These are phyloP conservation scores for Paramecium caudatum DNA, from an alignment of 73 alveolate species.

Conservation along the genomic window DNA sequence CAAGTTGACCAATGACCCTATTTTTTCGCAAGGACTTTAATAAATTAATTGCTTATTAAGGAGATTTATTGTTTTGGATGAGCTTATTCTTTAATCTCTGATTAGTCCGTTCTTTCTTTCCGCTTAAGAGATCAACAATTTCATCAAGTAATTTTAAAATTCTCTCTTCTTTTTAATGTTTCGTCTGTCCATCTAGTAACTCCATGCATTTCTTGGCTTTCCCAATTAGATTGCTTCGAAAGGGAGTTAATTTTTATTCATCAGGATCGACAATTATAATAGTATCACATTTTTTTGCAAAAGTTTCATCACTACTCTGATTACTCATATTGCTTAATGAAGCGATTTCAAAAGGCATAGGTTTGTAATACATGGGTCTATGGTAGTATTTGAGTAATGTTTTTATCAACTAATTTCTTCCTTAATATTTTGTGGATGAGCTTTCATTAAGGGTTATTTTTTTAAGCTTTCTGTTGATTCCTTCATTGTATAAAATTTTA, in stretches of 20 bases:
- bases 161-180: neutral
- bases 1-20: neutral
- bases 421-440: neutral
- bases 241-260: no score
- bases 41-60: conserved; percentile 13
- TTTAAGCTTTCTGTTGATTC: neutral
- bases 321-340: neutral
- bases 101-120: conserved; percentile 55
- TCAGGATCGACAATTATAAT: no score
- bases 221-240: neutral
- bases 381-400: neutral
- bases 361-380: neutral
- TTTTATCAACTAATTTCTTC: neutral
- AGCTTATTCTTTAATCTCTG: conserved; percentile 34
- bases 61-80: conserved; percentile 31
- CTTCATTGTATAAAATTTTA: neutral
- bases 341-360: conserved; percentile 23
- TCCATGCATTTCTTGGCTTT: conserved; percentile 1
- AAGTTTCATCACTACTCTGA: no score
- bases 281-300: no score
- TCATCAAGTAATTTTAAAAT: neutral
- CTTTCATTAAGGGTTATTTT: neutral
- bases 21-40: conserved; percentile 22
- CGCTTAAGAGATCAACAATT: neutral
- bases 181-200: neutral